Base-by-base conservation (phyloP, 495 filamentous ascomycete species). In the Cenococcum geophilum region DNA sequence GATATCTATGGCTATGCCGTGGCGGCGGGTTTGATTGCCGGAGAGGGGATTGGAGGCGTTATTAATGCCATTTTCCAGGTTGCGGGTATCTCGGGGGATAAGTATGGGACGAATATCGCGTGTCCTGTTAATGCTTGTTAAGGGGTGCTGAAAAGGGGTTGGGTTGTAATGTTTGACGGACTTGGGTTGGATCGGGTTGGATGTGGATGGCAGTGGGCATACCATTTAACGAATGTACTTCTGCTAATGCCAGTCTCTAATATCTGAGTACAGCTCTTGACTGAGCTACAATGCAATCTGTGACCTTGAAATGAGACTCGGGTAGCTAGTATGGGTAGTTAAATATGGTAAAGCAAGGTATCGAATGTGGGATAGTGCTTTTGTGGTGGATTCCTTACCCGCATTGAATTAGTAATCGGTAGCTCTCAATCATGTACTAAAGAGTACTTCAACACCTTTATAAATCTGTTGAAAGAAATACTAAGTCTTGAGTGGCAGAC, bases 1-100 rank as follows among this genome's bases (percentile, higher is more conserved):
- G 85, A 85, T 42, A 71, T 82, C 35, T 83, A 83, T 59, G 82
- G 81, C n/a, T 87, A 85, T 65, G 82, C 83, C 8, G 75, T 87
- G 48, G 85, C 85, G 22, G 85, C 85, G 14, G 85, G 84, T 23
- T 75, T 85, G 64, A 86, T 87, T 71, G 84, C 85, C 4, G 85
- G 85, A 20, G 85, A 87, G 70, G 85, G 85, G 37, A 74, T 86
- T 21, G 84, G 83, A 32, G 82, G 83, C 50, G 82, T 86, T n/a
- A 67, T 86, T 20, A 79, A 79, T 56, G 83, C 83, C 0, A 58
- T 78, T 14, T 73, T 84, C 37, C 79, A 84, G 64, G 75, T 86
- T 45, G 75, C 69, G 0, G 77, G 77, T 6, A 76, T 82, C 8
- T 75, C 76, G 0, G 79, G 81, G 27, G 62, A 68, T 14, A 40